A percentile compares a stretch with the other conserved stretches of the same genome.
Evolutionary conservation across 768 basidiomycete genomes (phyloP).

Genomic region (Suillus cothurnatus): DNA sequence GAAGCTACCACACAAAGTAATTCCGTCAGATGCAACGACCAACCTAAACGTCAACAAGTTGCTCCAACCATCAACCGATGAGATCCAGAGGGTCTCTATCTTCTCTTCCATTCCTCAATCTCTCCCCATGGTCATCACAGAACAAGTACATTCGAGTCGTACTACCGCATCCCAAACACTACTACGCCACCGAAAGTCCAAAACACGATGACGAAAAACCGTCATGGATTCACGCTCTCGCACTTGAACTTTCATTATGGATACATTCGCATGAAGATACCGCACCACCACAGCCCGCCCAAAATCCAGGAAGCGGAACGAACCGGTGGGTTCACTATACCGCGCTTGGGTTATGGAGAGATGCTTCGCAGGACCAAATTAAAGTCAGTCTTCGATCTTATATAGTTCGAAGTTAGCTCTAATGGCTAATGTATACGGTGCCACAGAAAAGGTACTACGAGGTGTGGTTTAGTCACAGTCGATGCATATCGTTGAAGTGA

Average conservation of each 20-base stretch:
- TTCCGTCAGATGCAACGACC: background rate
- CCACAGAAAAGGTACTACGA: background rate
- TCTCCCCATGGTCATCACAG: background rate
- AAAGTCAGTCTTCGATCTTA: background rate
- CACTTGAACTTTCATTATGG: background rate
- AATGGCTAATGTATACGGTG: background rate
- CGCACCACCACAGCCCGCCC: background rate
- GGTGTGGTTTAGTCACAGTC: background rate
- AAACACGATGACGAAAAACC: background rate
- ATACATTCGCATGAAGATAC: background rate
- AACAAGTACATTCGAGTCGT: background rate
- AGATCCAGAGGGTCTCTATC: background rate
- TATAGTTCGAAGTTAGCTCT: background rate
- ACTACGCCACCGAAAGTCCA: background rate
- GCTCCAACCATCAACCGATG: background rate
- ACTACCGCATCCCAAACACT: background rate
- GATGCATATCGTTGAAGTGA: background rate
- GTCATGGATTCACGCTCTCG: background rate
- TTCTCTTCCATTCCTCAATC: background rate
- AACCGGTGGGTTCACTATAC: constrained; percentile 1
- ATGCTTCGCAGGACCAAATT: constrained; percentile 6
- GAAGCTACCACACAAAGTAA: too few relatives aligned
- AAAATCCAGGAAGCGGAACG: background rate
- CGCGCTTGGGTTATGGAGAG: constrained; percentile 4
- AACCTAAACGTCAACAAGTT: background rate